Percentiles rank a stretch among this genome's conserved stretches.
Evolutionary conservation across 257 asterid species (phyloP).

Genomic region (Penstemon eatonii): DNA sequence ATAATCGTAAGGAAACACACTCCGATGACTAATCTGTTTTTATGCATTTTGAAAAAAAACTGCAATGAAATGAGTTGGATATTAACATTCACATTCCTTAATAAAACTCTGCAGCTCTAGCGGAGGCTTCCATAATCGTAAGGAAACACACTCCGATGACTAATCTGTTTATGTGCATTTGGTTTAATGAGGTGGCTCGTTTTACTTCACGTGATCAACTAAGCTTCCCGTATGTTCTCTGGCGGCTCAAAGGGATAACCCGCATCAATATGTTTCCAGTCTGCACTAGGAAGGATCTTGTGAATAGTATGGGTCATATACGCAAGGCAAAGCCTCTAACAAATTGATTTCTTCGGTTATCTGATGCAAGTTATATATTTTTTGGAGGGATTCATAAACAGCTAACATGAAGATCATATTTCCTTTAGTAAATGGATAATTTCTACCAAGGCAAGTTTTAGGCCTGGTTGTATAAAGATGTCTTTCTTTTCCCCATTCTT

Average conservation of each 20-base stretch:
- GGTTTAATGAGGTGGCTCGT: constrained; percentile 98
- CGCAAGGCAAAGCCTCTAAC: constrained; percentile 91
- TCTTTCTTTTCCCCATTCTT: background rate
- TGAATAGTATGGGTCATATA: constrained; percentile 94
- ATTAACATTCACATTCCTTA: constrained; percentile 12
- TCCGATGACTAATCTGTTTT: constrained; percentile 59
- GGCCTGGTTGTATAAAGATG: constrained; percentile 2
- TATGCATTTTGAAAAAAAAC: constrained; percentile 54
- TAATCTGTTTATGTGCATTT: constrained; percentile 78
- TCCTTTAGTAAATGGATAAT: background rate
- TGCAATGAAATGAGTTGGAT: constrained; percentile 3
- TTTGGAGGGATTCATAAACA: constrained; percentile 15
- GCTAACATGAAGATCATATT: constrained; percentile 15
- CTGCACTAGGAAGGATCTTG: constrained; percentile 94
- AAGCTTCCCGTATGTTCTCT: constrained; percentile 88
- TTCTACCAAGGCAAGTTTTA: constrained; percentile 3
- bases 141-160: constrained; percentile 78
- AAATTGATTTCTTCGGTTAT: constrained; percentile 31
- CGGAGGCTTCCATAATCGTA: constrained; percentile 97
- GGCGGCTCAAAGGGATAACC: constrained; percentile 71
- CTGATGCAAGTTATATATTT: background rate
- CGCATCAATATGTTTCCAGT: constrained; percentile 84
- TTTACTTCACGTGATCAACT: constrained; percentile 97
- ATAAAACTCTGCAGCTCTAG: constrained; percentile 68
- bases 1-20: constrained; percentile 95